These are phyloP conservation scores for Thermothielavioides terrestris DNA, from an alignment of 495 filamentous ascomycete species.

Conservation along the genomic window DNA sequence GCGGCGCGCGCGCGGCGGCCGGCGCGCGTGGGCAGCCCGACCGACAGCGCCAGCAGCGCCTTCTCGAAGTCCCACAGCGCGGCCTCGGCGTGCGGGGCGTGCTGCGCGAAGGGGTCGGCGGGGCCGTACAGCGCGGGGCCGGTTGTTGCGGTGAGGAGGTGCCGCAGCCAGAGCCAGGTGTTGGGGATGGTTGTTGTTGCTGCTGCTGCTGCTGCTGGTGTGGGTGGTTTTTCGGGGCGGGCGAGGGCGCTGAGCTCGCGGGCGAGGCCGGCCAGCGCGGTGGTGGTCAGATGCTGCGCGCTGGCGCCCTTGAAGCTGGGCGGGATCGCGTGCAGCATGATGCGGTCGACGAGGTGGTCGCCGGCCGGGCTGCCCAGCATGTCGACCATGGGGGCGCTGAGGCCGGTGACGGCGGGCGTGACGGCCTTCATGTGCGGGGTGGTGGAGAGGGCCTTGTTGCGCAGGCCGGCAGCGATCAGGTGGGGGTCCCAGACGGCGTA, in stretches of 20 bases:
- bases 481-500: constrained; percentile 18
- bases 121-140: constrained; percentile 6
- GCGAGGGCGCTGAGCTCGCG: neutral
- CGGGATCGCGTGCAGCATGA: neutral
- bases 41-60: neutral
- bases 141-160: constrained; percentile 1
- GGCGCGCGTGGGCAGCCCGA: neutral
- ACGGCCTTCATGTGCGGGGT: neutral
- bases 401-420: neutral
- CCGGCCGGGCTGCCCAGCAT: neutral
- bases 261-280: constrained; percentile 1
- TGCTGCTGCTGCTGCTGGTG: neutral
- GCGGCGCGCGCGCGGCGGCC: neutral
- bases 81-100: neutral
- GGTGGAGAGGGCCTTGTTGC: constrained; percentile 10
- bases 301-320: neutral
- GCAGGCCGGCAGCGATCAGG: constrained; percentile 9
- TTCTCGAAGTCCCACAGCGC: constrained; percentile 6
- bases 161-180: constrained; percentile 6
- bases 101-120: neutral
- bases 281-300: neutral
- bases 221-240: neutral
- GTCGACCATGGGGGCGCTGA: neutral
- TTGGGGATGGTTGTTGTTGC: neutral
- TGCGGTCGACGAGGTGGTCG: neutral